phyloP scores from a whole-genome alignment of 495 filamentous ascomycete species.

The Polyplosphaeria fusca region DNA sequence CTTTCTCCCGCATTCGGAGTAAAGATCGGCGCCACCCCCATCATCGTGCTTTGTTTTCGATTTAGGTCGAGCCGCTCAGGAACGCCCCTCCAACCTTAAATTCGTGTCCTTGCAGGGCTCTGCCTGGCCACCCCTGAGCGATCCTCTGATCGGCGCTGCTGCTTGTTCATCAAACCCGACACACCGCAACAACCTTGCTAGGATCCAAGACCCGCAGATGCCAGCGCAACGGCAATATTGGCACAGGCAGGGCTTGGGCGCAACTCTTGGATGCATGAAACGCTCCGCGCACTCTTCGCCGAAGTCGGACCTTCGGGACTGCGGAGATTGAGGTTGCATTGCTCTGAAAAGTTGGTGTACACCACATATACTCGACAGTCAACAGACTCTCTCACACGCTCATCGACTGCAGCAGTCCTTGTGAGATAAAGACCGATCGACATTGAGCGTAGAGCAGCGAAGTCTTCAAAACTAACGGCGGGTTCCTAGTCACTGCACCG shows the following conservation, averaged over 20 bases:
- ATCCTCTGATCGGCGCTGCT: constrained; percentile 14
- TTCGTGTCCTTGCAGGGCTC: background rate
- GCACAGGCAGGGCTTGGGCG: background rate
- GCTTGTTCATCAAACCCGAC: constrained; percentile 13
- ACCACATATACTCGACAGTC: background rate
- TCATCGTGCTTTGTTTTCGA: background rate
- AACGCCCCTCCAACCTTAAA: constrained; percentile 12
- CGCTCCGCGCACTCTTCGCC: background rate
- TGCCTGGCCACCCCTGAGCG: background rate
- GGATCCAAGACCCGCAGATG: constrained; percentile 11
- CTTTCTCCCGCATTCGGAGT: constrained; percentile 10
- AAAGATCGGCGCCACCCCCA: constrained; percentile 20
- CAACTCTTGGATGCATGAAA: background rate
- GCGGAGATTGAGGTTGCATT: constrained; percentile 28
- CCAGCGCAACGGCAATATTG: constrained; percentile 16
- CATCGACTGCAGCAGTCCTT: no score
- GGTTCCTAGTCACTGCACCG: no score
- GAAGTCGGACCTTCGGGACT: constrained; percentile 9
- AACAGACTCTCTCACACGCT: no score
- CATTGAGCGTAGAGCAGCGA: no score
- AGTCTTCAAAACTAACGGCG: no score
- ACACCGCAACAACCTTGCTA: constrained; percentile 8
- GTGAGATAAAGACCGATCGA: no score
- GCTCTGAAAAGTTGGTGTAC: background rate
- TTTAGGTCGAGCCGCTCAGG: constrained; percentile 20